Base-by-base conservation (phyloP, 2,329 filamentous ascomycete species). In the Diaporthe citrichinensis region DNA sequence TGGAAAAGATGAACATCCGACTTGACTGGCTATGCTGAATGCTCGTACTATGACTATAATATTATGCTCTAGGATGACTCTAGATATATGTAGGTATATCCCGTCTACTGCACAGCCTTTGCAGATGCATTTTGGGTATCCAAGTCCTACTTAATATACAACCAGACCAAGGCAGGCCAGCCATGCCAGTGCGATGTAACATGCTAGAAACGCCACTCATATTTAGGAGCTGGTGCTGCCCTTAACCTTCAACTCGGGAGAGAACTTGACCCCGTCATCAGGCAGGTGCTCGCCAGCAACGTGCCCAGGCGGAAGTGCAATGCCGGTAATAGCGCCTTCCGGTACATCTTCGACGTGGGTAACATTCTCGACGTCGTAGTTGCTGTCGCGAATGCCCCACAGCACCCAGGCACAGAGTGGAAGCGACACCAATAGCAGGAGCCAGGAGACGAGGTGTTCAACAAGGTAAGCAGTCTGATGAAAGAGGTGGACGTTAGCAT, bases 391-490 rank as follows among this genome's bases (percentile, higher is more conserved):
- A 12, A 79, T 74, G 58, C 74, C 75, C 57, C 76, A 76, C 1
- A 80, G 77, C 3, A 80, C 79, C 51, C 77, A 67, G 25, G 65
- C 74, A 39, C 78, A 79, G 7, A 80, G 76, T 9, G 79, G 79
- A 51, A 80, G 53, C 25, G 79, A 79, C 0, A 78, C 59, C 57
- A 80, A 39, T 8, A 80, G 71, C 41, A 80, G 73, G 3, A 80
- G 73, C 79, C 79, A 80, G 3, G 79, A 80, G 10, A 78, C 69
- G 14, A 80, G 78, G n/a, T 78, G 76, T 61, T 80, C 79, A 36
- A 57, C 75, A 9, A 80, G 76, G 73, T 79, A 80, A 5, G 79
- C 73, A 6, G 79, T 80, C 79, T 80, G 23, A 28, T 53, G 51
- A 39, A 7, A 36, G 2, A 51, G 41, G 9, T 55, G 57, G 17